Percentiles rank a stretch among this genome's conserved stretches.
phyloP scores from a whole-genome alignment of 371 early-diverging fungal species.

The Circinella umbellata region DNA sequence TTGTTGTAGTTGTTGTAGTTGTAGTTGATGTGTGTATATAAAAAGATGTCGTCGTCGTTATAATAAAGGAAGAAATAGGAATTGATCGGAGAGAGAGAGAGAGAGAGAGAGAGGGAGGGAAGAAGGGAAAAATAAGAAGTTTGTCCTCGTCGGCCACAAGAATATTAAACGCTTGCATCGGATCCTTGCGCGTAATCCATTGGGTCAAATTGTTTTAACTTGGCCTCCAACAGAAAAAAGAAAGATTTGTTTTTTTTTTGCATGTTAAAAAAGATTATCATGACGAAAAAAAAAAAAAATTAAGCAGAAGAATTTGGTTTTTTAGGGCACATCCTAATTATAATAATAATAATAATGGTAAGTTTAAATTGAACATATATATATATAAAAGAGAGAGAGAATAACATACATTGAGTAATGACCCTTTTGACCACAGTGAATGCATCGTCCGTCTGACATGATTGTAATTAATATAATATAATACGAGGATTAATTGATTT shows the following conservation, averaged over 20 bases:
- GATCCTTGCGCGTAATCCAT: neutral
- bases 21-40: no score
- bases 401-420: conserved; percentile 53
- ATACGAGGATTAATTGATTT: no score
- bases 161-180: conserved; percentile 1
- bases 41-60: conserved; percentile 5
- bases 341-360: neutral
- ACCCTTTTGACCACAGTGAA: conserved; percentile 56
- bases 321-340: conserved; percentile 50
- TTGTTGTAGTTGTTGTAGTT: no score
- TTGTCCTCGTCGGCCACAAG: conserved; percentile 10
- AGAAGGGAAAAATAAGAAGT: neutral
- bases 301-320: conserved; percentile 28
- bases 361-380: neutral
- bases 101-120: neutral
- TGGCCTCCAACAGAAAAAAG: no score
- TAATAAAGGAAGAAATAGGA: no score
- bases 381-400: neutral
- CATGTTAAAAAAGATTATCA: no score
- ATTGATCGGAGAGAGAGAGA: neutral
- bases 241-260: no score
- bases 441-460: conserved; percentile 54
- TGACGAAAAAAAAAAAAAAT: no score
- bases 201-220: neutral
- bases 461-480: neutral